Conservation (phyloP, 2,329 filamentous ascomycete genomes). For the Aspergillus tamarii region DNA sequence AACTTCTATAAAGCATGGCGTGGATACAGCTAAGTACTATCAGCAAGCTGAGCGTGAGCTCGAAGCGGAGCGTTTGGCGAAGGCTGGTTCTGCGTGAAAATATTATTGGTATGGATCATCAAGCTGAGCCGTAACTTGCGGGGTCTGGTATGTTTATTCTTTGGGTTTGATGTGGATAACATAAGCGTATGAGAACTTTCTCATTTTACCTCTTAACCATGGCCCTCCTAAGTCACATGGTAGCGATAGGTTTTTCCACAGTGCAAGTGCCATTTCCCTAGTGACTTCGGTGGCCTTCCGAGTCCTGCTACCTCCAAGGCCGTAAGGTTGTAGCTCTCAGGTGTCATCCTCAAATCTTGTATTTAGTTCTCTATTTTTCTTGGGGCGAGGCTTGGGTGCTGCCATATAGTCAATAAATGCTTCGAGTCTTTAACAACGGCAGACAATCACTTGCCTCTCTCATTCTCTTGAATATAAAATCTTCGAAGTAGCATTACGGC, state of each 20-base stretch:
- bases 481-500: slow-evolving; percentile 88
- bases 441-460: slow-evolving; percentile 66
- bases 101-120: slow-evolving; percentile 12
- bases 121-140: slow-evolving; percentile 19
- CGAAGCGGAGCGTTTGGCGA: slow-evolving; percentile 69
- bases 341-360: slow-evolving; percentile 52
- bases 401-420: slow-evolving; percentile 13
- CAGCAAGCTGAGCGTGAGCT: slow-evolving; percentile 91
- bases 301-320: background rate
- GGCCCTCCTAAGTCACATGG: background rate
- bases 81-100: slow-evolving; percentile 29
- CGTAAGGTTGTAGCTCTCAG: slow-evolving; percentile 10
- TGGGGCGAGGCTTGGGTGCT: slow-evolving; percentile 67
- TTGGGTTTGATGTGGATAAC: slow-evolving; percentile 9
- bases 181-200: background rate
- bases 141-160: slow-evolving; percentile 30
- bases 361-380: slow-evolving; percentile 66
- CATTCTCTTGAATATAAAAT: slow-evolving; percentile 98
- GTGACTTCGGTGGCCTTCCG: background rate
- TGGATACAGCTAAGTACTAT: slow-evolving; percentile 99
- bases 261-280: background rate
- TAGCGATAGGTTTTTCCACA: background rate
- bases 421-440: background rate
- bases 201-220: background rate
- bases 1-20: slow-evolving; percentile 69